Conservation (phyloP, 139 green algal genomes). For the Picochlorum sp. region DNA sequence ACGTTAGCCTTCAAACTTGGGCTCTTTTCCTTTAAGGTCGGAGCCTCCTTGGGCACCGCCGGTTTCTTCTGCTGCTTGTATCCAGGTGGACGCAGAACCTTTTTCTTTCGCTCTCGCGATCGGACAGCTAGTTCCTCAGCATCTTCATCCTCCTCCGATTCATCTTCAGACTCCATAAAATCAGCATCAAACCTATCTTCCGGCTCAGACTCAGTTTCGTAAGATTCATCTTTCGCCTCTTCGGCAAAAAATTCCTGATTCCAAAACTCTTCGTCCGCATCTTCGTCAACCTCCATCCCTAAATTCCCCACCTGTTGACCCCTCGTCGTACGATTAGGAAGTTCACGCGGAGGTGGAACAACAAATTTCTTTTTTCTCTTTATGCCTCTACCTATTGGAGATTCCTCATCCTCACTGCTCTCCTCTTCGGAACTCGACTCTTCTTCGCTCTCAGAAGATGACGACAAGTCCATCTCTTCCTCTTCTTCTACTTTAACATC, state of each 20-base stretch:
- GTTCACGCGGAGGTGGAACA: constrained; percentile 13
- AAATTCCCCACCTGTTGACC: constrained; percentile 27
- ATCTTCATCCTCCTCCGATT: constrained; percentile 22
- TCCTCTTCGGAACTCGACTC: constrained; percentile 1
- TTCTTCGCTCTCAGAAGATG: not conserved
- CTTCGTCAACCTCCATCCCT: constrained; percentile 14
- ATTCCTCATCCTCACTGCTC: not conserved
- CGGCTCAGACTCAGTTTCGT: constrained; percentile 42
- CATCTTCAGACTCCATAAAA: constrained; percentile 58
- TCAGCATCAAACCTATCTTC: constrained; percentile 66
- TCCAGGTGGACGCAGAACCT: constrained; percentile 30
- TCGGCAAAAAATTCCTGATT: constrained; percentile 62
- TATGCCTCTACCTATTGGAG: not conserved
- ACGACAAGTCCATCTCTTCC: not conserved
- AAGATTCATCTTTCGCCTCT: constrained; percentile 57
- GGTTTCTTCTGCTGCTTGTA: constrained; percentile 5
- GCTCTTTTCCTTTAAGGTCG: not conserved
- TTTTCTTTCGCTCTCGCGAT: constrained; percentile 13
- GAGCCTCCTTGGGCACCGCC: not conserved
- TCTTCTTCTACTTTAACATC: constrained; percentile 13
- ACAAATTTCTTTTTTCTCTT: constrained; percentile 1
- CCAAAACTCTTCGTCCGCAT: constrained; percentile 80
- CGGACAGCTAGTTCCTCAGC: constrained; percentile 9
- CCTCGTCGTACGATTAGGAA: constrained; percentile 35
- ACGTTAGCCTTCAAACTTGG: not conserved